Percentiles rank a stretch among this genome's conserved stretches.
Evolutionary conservation across 805 yeast genomes (phyloP).

Genomic region (Suhomyces sp.): DNA sequence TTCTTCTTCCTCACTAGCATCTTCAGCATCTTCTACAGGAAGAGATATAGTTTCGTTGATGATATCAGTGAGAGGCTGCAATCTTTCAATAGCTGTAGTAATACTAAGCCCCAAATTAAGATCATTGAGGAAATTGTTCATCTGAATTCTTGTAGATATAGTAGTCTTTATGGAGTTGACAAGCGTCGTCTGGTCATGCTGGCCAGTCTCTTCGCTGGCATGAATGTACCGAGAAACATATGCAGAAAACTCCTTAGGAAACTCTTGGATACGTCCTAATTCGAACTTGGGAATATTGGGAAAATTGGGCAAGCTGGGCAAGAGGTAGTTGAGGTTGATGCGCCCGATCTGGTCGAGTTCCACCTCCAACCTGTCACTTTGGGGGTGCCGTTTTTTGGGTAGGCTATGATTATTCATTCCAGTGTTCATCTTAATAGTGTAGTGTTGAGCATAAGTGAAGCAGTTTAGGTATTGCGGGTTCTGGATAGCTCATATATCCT

Average conservation of each 20-base stretch:
- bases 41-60: slow-evolving; percentile 46
- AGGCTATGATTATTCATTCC: too few species aligned
- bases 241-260: slow-evolving; percentile 29
- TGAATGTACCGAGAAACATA: slow-evolving; percentile 27
- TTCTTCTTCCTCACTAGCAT: slow-evolving; percentile 21
- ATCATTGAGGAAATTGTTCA: slow-evolving; percentile 39
- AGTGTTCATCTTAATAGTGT: too few species aligned
- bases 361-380: slow-evolving; percentile 29
- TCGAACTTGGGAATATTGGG: slow-evolving; percentile 24
- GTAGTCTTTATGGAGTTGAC: slow-evolving; percentile 37
- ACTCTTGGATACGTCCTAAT: slow-evolving; percentile 20
- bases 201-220: slow-evolving; percentile 5
- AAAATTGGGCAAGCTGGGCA: slow-evolving; percentile 22
- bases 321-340: slow-evolving; percentile 29
- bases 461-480: neutral
- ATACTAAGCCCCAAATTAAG: slow-evolving; percentile 46
- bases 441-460: neutral
- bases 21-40: slow-evolving; percentile 45
- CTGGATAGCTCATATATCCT: neutral
- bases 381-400: neutral
- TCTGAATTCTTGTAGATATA: slow-evolving; percentile 39
- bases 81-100: slow-evolving; percentile 49
- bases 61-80: slow-evolving; percentile 45
- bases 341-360: slow-evolving; percentile 54
- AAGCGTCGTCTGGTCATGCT: slow-evolving; percentile 17